Base-by-base conservation (phyloP, 2,329 filamentous ascomycete genomes). In the Cylindrodendrum hubeiense region DNA sequence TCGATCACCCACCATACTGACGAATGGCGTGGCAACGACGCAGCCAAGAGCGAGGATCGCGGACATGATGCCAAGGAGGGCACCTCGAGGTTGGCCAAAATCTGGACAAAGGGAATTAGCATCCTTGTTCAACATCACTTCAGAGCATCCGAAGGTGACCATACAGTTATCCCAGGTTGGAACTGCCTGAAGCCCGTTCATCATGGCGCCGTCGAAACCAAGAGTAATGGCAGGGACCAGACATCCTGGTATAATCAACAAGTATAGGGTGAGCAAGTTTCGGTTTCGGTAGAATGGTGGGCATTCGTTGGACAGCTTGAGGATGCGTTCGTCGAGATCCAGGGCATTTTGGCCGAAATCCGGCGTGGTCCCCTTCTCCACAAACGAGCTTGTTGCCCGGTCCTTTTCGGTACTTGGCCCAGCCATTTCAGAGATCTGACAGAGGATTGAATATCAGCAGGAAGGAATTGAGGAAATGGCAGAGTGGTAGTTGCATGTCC, bases 141-240 rank as follows among this genome's bases (percentile, higher is more conserved):
- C 2, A 1, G 3, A 0, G 13, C 1, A 0, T 8, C 0, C 5
- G 5, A 3, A 4, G 5, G 10, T 17, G 13, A 52, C 67, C 34
- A n/a, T 41, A 67, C 67, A 72, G 13, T 34, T n/a, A 43, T 72
- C 63, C 70, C 70, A 72, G 1, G 59, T 37, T 1, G 68, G 66
- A 0, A 73, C 66, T 2, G 67, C 68, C 7, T 72, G 70, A 0
- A 72, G 44, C 3, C 65, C 65, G 6, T 63, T 67, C 60, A 70
- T 82, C 78, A 85, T 82, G 5, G 80, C 81, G 3, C 80, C 81
- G 70, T 85, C 82, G 65, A 82, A 85, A 1, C 83, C 83, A 1
- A 71, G n/a, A 0, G 69, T 71, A 4, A 71, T 22, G 0, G 69
- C 66, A 0, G 69, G 66, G 1, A 63, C 61, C 1, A 71, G 4